Evolutionary conservation across 805 yeast genomes (phyloP), one percentile per base, ranked within the genome.

Genomic region (Cyberlindnera amylophila): DNA sequence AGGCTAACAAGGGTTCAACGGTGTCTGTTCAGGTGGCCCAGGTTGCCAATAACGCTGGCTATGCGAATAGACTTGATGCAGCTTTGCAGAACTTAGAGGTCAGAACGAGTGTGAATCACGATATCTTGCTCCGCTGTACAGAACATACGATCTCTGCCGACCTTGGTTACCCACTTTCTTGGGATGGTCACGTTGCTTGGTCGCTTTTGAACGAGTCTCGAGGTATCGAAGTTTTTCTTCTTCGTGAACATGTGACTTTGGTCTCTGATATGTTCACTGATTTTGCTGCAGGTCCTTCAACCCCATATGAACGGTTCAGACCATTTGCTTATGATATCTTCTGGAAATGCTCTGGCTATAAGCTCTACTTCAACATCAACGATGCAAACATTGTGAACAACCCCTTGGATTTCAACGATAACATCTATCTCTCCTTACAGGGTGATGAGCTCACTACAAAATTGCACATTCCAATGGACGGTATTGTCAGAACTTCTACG

Each of bases 41-140:
- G 47, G 63, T 78, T 7, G 77, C 93, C 1, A 65, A 75, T 0
- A 63, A 62, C 3, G 55, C 66, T 2, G 84, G 96, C 0, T 82
- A 74, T 70, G 67, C 68, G 15, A 81, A 79, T 50, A 59, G 52
- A 2, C 49, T 83, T 2, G 58, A 63, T 2, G 58, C 78, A 1
- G 66, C 66, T 15, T 61, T 91, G 24, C 58, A 61, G 0, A 65
- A 69, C 14, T 79, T 85, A 1, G 95, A 85, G 52, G 60, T 88
- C 3, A 65, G 90, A 34, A 71, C 97, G 0, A 85, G 96, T 44
- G 90, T 93, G 2, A 93, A 91, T 52, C 99, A 93, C 59, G 95
- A 87, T 51, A 67, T 88, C 10, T 61, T 89, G 15, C 75, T 86
- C 49, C 69, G 72, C 11, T 84, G 95, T 0, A 73, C 76, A 17